A percentile compares a stretch with the other conserved stretches of the same genome.
These are phyloP conservation scores for Aspergillus sp. DNA, from an alignment of 2,329 filamentous ascomycete genomes.

Conservation along the genomic window DNA sequence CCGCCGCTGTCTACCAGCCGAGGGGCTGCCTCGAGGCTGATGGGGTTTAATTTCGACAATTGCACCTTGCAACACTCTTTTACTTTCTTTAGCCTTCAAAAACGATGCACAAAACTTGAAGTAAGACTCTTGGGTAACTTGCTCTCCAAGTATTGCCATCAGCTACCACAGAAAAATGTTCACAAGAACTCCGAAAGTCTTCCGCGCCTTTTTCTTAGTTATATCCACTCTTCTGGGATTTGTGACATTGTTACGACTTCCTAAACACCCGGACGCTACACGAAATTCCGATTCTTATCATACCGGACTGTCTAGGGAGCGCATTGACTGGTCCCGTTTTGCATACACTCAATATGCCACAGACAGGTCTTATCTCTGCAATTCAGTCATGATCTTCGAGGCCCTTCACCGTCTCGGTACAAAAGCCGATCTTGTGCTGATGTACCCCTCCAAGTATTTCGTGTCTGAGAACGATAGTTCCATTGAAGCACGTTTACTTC, in stretches of 20 bases:
- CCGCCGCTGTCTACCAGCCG: neutral
- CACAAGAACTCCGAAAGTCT: neutral
- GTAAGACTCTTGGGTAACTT: too few relatives aligned
- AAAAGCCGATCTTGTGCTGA: neutral
- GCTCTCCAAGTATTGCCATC: neutral
- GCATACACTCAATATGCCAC: conserved; percentile 39
- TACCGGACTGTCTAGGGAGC: neutral
- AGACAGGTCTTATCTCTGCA: conserved; percentile 34
- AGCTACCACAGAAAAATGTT: neutral
- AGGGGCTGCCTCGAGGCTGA: neutral
- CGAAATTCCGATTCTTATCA: neutral
- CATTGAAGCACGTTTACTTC: neutral
- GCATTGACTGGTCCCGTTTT: neutral
- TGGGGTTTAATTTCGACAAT: neutral
- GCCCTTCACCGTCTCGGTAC: neutral
- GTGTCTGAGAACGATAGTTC: neutral
- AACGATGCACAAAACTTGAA: too few relatives aligned
- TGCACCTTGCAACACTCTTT: neutral
- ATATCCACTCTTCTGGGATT: neutral
- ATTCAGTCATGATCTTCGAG: conserved; percentile 34
- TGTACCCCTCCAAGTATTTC: neutral
- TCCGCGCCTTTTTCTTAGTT: neutral
- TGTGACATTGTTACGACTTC: neutral
- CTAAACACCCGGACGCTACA: neutral
- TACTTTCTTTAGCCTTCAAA: neutral